phyloP scores from a whole-genome alignment of 495 filamentous ascomycete genomes.

The Jackrogersella minutella region DNA sequence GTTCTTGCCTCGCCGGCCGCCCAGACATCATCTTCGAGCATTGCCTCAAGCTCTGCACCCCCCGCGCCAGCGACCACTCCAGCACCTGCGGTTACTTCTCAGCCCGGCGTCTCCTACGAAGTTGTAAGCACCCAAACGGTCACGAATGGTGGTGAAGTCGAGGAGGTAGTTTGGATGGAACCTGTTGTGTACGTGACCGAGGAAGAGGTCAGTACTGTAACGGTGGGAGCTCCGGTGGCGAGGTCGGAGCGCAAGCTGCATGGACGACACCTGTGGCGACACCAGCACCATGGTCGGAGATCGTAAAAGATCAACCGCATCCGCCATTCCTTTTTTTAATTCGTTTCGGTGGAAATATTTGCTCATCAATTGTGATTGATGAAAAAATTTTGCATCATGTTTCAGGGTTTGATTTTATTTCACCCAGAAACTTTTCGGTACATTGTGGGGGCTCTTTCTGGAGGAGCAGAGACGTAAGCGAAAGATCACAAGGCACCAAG shows the following conservation, averaged over 20 bases:
- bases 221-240: conserved; percentile 24
- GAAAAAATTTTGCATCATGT: conserved; percentile 39
- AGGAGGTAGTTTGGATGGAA: conserved; percentile 56
- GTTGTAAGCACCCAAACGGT: conserved; percentile 54
- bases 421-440: conserved; percentile 38
- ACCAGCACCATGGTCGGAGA: conserved; percentile 35
- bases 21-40: conserved; percentile 16
- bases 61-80: conserved; percentile 32
- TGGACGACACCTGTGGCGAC: conserved; percentile 28
- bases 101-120: conserved; percentile 42
- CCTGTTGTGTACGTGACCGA: conserved; percentile 54
- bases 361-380: conserved; percentile 25
- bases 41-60: conserved; percentile 8
- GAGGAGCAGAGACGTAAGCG: conserved; percentile 37
- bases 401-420: conserved; percentile 40
- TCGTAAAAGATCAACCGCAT: conserved; percentile 18
- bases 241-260: conserved; percentile 26
- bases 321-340: conserved; percentile 21
- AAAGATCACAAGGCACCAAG: conserved; percentile 32
- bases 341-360: conserved; percentile 45
- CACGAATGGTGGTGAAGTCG: conserved; percentile 50
- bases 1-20: conserved; percentile 17
- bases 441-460: conserved; percentile 33
- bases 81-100: conserved; percentile 33
- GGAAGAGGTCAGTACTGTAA: conserved; percentile 45